Base-by-base conservation (phyloP, 23 red algal species). In the Agarophyton chilense region DNA sequence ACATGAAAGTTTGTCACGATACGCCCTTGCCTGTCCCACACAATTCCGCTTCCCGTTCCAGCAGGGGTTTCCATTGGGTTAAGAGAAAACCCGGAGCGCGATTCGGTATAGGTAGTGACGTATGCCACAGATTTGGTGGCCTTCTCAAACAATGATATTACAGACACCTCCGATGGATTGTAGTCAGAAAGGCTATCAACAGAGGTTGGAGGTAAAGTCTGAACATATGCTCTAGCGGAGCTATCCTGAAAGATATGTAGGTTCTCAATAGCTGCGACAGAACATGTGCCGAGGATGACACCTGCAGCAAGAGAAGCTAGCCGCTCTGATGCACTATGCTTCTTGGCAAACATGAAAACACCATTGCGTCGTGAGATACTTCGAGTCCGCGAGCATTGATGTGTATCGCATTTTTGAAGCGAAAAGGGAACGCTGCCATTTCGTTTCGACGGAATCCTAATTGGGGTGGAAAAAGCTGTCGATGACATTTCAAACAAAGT, bases 1-100 rank as follows among this genome's bases (percentile, higher is more conserved):
- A 98, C 96, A 60, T 98, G 96, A 52, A 94, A 96, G 90, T 98
- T 98, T 83, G 96, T 98, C 22, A 98, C 93, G 8, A 98, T 88
- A 14, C 76, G 56, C 7, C 95, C 95, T 43, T 95, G 42, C 24
- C 54, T 93, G 51, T 98, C 96, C 92, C 93, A 98, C 10, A 98
- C 93, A 32, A 98, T 95, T 21, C 96, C 96, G 47, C 82, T 90
- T 39, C 96, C 96, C 10, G 84, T 90, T 19, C 96, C 96, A n/a
- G 88, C 71, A 10, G 93, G 96, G 28, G 76, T 81, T 65, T 95
- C 90, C 60, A 90, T 81, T 10, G 87, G 80, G 72, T 98, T 98
- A 17, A 93, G 65, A 34, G 89, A 93, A 18, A 92, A 81, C 33
- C 64, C 84, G 31, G 78, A 79, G 13, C 95, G 44, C 25, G 83